phyloP scores from a whole-genome alignment of 75 land plant genomes.

The Picea sitchensis region DNA sequence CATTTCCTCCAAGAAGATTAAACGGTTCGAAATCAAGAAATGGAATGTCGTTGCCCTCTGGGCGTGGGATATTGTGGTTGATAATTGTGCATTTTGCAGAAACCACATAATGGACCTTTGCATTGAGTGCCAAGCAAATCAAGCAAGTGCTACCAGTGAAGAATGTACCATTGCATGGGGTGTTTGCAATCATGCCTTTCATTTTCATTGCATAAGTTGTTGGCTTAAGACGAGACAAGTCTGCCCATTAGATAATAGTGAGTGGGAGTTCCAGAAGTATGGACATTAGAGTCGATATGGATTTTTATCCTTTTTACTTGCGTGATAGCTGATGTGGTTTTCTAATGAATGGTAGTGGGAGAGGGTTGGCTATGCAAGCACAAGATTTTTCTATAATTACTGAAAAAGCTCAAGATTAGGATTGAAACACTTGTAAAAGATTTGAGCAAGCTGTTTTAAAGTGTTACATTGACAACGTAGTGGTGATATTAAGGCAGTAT shows the following conservation, averaged over 20 bases:
- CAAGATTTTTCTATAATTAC: too few species aligned
- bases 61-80: slow-evolving; percentile 99
- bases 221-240: slow-evolving; percentile 82
- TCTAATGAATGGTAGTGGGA: too few species aligned
- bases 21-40: slow-evolving; percentile 99
- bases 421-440: too few species aligned
- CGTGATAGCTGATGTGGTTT: too few species aligned
- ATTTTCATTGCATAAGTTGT: slow-evolving; percentile 70
- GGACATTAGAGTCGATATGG: slow-evolving; percentile 36
- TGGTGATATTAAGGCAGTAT: too few species aligned
- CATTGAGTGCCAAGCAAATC: slow-evolving; percentile 99
- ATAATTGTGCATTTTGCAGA: slow-evolving; percentile 97
- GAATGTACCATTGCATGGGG: slow-evolving; percentile 99
- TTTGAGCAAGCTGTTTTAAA: too few species aligned
- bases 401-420: too few species aligned
- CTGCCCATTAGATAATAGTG: slow-evolving; percentile 73
- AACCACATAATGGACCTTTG: slow-evolving; percentile 99
- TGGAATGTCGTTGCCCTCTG: slow-evolving; percentile 99
- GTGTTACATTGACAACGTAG: too few species aligned
- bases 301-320: too few species aligned
- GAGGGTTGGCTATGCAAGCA: too few species aligned
- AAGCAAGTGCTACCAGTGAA: slow-evolving; percentile 98
- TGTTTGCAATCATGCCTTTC: slow-evolving; percentile 74
- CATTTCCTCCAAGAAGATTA: slow-evolving; percentile 54
- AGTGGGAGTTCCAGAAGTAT: slow-evolving; percentile 83